Evolutionary conservation across 2,329 filamentous ascomycete genomes (phyloP), one percentile per base, ranked within the genome.

Genomic region (Zasmidium angulare): DNA sequence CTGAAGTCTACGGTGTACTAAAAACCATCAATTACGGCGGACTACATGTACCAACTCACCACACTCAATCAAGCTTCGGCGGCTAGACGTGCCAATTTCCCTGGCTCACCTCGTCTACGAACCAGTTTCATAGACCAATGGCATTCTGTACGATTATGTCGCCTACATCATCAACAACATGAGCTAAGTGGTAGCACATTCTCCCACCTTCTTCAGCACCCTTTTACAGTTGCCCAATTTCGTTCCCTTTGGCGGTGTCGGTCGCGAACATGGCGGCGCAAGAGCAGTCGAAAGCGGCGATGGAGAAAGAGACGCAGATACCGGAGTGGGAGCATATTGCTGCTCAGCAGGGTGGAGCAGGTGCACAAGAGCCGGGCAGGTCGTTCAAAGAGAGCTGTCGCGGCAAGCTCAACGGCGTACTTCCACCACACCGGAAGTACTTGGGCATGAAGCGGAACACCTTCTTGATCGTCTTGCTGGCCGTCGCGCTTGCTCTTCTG

Each of bases 381-480:
- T 24, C 51, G 12, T 29, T 36, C 29, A 49, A 52, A 22, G 46
- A 47, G 14, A n/a, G 20, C 22, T 17, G 21, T 49, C 14, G 31
- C 11, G 9, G 23, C 47, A 64, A 62, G 50, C 72, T 77, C 29
- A 70, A 78, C 62, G 67, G 66, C 36, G 49, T 74, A 10, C 58
- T 78, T 3, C 75, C 76, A 9, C 72, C 74, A 4, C 71, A 77
- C 48, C 73, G 66, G 56, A 71, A 66, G 46, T 79, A 78, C 55
- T 56, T 78, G 49, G 74, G 76, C 9, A 69, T 75, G 55, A 74
- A 69, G 59, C 71, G 77, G 51, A 73, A 72, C 23, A 69, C 71
- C 2, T 72, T 79, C 52, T 67, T 79, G 36, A 68, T 76, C 17
- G 68, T 67, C 7, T 56, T 78, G 24, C 62, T 65, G 19, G 68